A percentile compares a stretch with the other conserved stretches of the same genome.
phyloP scores from a whole-genome alignment of 2,329 filamentous ascomycete species.

The Aspergillus spinulosporus region DNA sequence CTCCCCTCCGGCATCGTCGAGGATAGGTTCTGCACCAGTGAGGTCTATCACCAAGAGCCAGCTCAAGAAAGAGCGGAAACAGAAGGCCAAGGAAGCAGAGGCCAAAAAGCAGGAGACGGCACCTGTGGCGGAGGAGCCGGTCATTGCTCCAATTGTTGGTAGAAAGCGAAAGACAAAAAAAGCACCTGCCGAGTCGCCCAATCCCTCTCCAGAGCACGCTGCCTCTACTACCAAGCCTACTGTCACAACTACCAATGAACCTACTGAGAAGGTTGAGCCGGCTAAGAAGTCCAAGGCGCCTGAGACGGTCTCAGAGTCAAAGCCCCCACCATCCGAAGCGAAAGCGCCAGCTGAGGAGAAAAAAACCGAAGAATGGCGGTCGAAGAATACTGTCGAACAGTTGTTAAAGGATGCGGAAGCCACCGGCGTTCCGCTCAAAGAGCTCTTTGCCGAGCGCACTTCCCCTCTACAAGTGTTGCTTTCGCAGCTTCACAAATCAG shows the following conservation, averaged over 20 bases:
- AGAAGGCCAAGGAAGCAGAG: constrained; percentile 51
- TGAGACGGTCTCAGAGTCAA: background rate
- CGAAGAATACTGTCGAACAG: constrained; percentile 44
- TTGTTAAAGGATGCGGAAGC: constrained; percentile 41
- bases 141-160: constrained; percentile 63
- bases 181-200: constrained; percentile 30
- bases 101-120: constrained; percentile 45
- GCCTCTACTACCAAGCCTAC: constrained; percentile 22
- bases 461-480: constrained; percentile 40
- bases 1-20: constrained; percentile 54
- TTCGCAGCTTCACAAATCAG: constrained; percentile 40
- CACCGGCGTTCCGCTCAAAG: constrained; percentile 38
- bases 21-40: constrained; percentile 61
- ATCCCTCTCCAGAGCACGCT: constrained; percentile 14
- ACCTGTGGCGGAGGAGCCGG: constrained; percentile 49
- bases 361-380: constrained; percentile 36
- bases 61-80: constrained; percentile 58
- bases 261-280: constrained; percentile 27
- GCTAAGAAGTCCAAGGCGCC: background rate
- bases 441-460: constrained; percentile 44
- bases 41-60: constrained; percentile 63
- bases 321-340: constrained; percentile 4
- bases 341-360: constrained; percentile 23
- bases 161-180: constrained; percentile 62
- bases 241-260: constrained; percentile 13